Evolutionary conservation across 1,139 yeast species (phyloP).

Genomic region (Kodamaea plutei): DNA sequence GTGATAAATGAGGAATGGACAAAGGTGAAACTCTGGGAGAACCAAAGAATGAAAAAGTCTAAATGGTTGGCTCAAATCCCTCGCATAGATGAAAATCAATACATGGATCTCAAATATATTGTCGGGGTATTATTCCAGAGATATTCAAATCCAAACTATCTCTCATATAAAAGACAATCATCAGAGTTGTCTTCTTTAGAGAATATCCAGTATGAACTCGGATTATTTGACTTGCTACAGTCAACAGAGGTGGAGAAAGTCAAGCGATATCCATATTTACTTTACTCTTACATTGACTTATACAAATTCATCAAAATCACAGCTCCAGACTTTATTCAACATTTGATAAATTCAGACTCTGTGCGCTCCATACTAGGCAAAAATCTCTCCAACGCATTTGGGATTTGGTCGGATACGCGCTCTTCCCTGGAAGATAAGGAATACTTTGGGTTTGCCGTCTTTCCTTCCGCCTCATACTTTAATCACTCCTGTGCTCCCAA

Average conservation of each 20-base stretch:
- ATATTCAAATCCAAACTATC: conserved; percentile 12
- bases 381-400: conserved; percentile 72
- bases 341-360: conserved; percentile 32
- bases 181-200: neutral
- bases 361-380: conserved; percentile 54
- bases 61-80: conserved; percentile 34
- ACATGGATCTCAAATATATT: conserved; percentile 36
- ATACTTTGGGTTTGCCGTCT: conserved; percentile 63
- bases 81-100: conserved; percentile 32
- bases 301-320: conserved; percentile 47
- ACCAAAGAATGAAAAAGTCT: conserved; percentile 23
- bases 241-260: conserved; percentile 54
- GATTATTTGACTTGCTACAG: conserved; percentile 45
- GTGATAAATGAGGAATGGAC: conserved; percentile 25
- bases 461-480: conserved; percentile 66
- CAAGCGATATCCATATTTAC: conserved; percentile 44
- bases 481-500: conserved; percentile 50
- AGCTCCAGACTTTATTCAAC: conserved; percentile 35
- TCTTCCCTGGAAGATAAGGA: conserved; percentile 48
- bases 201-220: conserved; percentile 17
- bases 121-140: conserved; percentile 28
- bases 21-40: conserved; percentile 36
- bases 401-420: conserved; percentile 55
- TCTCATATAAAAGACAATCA: too few species aligned
- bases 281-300: conserved; percentile 47